These are phyloP conservation scores for Torulaspora globosa DNA, from an alignment of 1,139 yeast genomes.

Conservation along the genomic window DNA sequence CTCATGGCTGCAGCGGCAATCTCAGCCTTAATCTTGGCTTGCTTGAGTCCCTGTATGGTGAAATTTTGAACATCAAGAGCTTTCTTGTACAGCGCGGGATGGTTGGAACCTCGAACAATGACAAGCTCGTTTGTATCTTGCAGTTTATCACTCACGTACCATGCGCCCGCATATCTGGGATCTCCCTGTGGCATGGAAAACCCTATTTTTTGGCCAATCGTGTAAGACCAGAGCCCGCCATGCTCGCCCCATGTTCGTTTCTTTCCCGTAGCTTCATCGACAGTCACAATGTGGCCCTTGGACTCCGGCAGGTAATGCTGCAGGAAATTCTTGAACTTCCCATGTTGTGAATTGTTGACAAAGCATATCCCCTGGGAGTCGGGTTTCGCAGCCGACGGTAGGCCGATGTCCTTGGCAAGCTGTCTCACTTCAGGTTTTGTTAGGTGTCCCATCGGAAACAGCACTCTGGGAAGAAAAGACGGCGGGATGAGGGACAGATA, in stretches of 20 bases:
- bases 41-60: constrained; percentile 13
- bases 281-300: constrained; percentile 75
- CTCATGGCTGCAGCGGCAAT: constrained; percentile 20
- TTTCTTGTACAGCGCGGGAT: constrained; percentile 52
- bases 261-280: constrained; percentile 40
- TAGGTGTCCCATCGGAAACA: constrained; percentile 78
- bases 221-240: constrained; percentile 87
- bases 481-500: constrained; percentile 68
- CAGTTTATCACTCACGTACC: constrained; percentile 81
- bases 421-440: constrained; percentile 70
- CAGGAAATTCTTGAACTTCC: constrained; percentile 71
- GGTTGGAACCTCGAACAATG: constrained; percentile 71
- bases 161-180: constrained; percentile 66
- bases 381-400: constrained; percentile 71
- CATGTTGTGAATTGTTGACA: constrained; percentile 60
- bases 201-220: constrained; percentile 84
- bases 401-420: constrained; percentile 48
- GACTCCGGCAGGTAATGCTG: constrained; percentile 65
- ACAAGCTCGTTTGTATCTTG: constrained; percentile 62
- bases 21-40: constrained; percentile 15
- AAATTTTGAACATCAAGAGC: constrained; percentile 41
- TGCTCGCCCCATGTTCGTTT: constrained; percentile 79
- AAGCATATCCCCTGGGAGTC: constrained; percentile 96
- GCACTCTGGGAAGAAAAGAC: constrained; percentile 44
- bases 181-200: constrained; percentile 83